Percentiles rank a stretch among this genome's conserved stretches.
Conservation (phyloP, 2,329 filamentous ascomycete species). For the Sclerotinia sclerotiorum region DNA sequence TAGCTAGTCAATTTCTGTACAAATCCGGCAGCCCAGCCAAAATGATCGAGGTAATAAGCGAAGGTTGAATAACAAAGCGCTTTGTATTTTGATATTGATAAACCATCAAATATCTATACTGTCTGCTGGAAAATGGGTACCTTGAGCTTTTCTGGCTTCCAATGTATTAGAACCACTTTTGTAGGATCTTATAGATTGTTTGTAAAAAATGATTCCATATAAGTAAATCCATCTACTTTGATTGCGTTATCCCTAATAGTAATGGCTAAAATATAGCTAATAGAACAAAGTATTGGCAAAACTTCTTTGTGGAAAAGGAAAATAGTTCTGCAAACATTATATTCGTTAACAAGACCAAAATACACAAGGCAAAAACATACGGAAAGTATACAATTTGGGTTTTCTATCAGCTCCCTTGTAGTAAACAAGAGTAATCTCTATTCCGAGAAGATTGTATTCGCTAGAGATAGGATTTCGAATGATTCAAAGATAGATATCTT, state of each 20-base stretch:
- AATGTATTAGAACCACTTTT: conserved; percentile 23
- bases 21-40: not conserved
- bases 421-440: conserved; percentile 27
- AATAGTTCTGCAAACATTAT: conserved; percentile 17
- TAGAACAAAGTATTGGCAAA: conserved; percentile 30
- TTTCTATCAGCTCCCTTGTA: conserved; percentile 29
- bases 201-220: conserved; percentile 27
- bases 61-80: not conserved
- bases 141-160: conserved; percentile 30
- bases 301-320: conserved; percentile 31
- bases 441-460: conserved; percentile 27
- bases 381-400: conserved; percentile 22
- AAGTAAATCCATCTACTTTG: conserved; percentile 26
- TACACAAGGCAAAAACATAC: conserved; percentile 21
- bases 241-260: conserved; percentile 27
- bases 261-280: conserved; percentile 28
- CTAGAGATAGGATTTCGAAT: conserved; percentile 23
- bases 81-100: not conserved
- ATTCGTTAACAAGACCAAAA: conserved; percentile 16
- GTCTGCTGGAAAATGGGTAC: conserved; percentile 27
- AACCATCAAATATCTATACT: not conserved
- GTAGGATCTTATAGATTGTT: conserved; percentile 25
- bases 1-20: not conserved
- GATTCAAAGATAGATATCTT: conserved; percentile 23
- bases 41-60: not conserved